Evolutionary conservation across 306 rosid genomes (phyloP).

Genomic region (Phaseolus lunatus): DNA sequence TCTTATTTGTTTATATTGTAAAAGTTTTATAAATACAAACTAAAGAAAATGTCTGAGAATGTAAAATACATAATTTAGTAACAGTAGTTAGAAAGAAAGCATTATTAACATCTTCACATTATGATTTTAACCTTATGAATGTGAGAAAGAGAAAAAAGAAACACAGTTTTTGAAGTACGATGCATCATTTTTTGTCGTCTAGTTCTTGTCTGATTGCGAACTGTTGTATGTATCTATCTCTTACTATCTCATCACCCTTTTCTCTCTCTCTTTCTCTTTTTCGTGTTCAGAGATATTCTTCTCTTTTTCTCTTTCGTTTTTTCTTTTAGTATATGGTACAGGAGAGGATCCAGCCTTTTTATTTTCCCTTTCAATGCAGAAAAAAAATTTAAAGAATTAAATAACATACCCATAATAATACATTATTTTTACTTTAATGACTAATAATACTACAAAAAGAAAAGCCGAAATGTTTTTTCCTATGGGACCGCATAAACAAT

Average conservation of each 20-base stretch:
- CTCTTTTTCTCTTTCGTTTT: conserved; percentile 23
- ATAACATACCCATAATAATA: background rate
- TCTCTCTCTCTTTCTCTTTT: conserved; percentile 35
- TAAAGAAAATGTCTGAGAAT: no score
- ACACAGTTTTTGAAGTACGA: conserved; percentile 29
- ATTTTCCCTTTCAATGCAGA: conserved; percentile 14
- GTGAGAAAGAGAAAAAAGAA: conserved; percentile 35
- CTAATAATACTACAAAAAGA: background rate
- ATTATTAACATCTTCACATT: background rate
- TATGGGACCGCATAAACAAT: background rate
- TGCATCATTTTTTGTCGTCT: conserved; percentile 47
- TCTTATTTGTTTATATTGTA: no score
- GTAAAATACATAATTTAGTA: no score
- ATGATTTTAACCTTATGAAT: conserved; percentile 18
- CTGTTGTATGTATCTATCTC: background rate
- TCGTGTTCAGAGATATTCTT: background rate
- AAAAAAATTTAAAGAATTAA: no score
- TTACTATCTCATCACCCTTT: conserved; percentile 5
- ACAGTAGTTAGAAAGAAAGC: background rate
- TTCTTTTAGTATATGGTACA: conserved; percentile 19
- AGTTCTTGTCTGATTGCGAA: conserved; percentile 41
- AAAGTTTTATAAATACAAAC: no score
- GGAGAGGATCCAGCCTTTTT: conserved; percentile 11
- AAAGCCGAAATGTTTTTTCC: background rate
- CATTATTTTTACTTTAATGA: background rate